Base-by-base conservation (phyloP, 2,329 filamentous ascomycete genomes). In the Aspergillus ochraceoroseus region DNA sequence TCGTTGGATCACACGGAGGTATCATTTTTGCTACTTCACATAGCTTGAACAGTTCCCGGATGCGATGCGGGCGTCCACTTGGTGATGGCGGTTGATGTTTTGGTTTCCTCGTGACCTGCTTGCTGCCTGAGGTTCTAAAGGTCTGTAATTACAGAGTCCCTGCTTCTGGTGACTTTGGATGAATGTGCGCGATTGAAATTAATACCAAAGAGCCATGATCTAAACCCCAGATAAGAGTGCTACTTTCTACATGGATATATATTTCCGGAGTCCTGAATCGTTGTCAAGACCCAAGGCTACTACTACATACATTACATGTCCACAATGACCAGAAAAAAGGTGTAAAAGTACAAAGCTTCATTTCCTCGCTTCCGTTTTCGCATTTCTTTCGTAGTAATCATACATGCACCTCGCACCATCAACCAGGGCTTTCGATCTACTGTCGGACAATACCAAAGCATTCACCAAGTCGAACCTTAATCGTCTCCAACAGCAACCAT, bases 1-100 rank as follows among this genome's bases (percentile, higher is more conserved):
- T 61, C 15, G 54, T 50, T 4, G 61, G 60, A 27, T 68, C 61
- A 30, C 64, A 65, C 31, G 65, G 64, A 25, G 67, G 66, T 7
- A 71, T 63, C 68, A 71, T 70, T 4, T 9, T 41, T 15, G 18
- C 12, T 19, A n/a, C 11, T 27, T 30, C 30, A 11, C 7, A 11
- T 18, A 22, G n/a, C 12, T 5, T 11, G 12, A 23, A 14, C 23
- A 20, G 7, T 20, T 3, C 23, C 20, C 20, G 20, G 20, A 22
- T 22, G 20, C n/a, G 20, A 22, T 22, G 20, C 5, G 14, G 19
- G 13, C 22, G 15, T 15, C 22, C 22, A 36, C 33, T 23, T 22
- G 20, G 9, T 5, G 9, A 22, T 22, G 15, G 22, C 23, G 12
- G 19, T 34, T n/a, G 20, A 9, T 22, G 20, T 22, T 22, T 5